Evolutionary conservation across 257 asterid genomes (phyloP).

Genomic region (Solanum rostratum): DNA sequence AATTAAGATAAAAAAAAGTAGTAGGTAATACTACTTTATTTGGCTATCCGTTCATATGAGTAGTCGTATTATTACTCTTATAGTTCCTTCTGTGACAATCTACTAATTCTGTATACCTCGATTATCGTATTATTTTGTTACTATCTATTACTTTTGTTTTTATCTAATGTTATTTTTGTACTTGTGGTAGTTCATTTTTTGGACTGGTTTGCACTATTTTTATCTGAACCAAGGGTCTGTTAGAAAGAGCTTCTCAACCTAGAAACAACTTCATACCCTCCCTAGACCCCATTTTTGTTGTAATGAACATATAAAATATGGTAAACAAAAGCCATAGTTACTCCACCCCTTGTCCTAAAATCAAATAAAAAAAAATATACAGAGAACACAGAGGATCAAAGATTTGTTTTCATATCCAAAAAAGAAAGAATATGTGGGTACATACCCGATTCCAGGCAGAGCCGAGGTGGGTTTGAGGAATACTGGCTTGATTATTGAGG

Average conservation of each 20-base stretch:
- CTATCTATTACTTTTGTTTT: no score
- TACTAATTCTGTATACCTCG: no score
- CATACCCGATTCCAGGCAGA: conserved; percentile 60
- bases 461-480: conserved; percentile 37
- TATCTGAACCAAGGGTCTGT: not conserved
- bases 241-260: no score
- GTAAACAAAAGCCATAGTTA: not conserved
- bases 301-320: not conserved
- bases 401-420: not conserved
- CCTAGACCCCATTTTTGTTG: not conserved
- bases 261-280: not conserved
- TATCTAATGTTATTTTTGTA: no score
- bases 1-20: no score
- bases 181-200: no score
- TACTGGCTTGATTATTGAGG: conserved; percentile 11
- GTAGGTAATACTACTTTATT: no score
- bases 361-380: not conserved
- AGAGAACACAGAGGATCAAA: not conserved
- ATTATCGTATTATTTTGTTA: no score
- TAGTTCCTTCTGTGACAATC: no score
- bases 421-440: not conserved
- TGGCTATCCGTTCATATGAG: no score
- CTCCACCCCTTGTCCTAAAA: not conserved
- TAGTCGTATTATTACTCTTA: no score
- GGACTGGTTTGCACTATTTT: not conserved